Evolutionary conservation across 2,329 filamentous ascomycete genomes (phyloP).

Genomic region (Podosphaera aphanis): DNA sequence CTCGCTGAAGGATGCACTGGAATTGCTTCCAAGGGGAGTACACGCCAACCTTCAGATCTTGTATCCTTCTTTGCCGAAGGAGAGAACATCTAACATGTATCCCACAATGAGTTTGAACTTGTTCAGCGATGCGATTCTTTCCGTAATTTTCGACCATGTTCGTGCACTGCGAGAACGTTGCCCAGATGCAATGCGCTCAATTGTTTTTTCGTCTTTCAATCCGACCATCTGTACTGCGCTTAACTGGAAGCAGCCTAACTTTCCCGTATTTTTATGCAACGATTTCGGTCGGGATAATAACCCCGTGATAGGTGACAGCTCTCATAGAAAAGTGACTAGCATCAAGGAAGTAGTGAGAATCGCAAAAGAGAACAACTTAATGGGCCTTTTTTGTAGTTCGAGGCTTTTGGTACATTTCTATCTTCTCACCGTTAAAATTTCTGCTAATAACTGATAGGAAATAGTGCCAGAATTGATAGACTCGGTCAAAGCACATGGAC

Average conservation of each 20-base stretch:
- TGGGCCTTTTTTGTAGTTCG: constrained; percentile 84
- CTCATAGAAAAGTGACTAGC: constrained; percentile 52
- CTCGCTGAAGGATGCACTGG: constrained; percentile 55
- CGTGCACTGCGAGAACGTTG: constrained; percentile 39
- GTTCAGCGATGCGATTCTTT: constrained; percentile 65
- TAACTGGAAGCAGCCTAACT: constrained; percentile 99
- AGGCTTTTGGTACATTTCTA: constrained; percentile 42
- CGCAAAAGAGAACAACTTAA: constrained; percentile 89
- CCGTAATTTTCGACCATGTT: constrained; percentile 77
- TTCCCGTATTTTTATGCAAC: constrained; percentile 87
- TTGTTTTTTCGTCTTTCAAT: constrained; percentile 90
- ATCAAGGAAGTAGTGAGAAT: constrained; percentile 90
- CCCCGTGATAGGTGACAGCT: constrained; percentile 18
- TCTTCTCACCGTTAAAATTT: constrained; percentile 3
- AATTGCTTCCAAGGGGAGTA: constrained; percentile 51
- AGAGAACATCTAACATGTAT: constrained; percentile 43
- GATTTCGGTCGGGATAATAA: constrained; percentile 47
- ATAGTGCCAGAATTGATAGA: constrained; percentile 82
- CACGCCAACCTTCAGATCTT: constrained; percentile 83
- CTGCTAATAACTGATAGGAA: constrained; percentile 31
- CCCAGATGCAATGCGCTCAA: constrained; percentile 54
- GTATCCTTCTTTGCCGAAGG: constrained; percentile 58
- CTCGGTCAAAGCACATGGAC: constrained; percentile 78
- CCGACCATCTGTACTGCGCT: constrained; percentile 72
- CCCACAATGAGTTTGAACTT: constrained; percentile 64